Percentiles rank a stretch among this genome's conserved stretches.
phyloP scores from a whole-genome alignment of 1,284 basidiomycete species.

The Meira miltonrushii region DNA sequence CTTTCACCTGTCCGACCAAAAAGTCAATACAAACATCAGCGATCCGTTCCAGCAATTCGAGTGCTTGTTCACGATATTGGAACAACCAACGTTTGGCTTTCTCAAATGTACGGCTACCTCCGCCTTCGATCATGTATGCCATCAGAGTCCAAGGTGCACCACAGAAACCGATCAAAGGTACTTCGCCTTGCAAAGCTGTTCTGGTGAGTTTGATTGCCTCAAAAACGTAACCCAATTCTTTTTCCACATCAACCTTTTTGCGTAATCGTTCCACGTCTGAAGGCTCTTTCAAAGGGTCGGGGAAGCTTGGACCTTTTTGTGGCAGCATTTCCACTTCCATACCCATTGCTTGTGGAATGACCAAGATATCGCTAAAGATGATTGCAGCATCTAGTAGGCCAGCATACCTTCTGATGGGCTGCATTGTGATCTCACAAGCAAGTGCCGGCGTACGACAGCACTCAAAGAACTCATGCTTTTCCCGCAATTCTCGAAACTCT shows the following conservation, averaged over 20 bases:
- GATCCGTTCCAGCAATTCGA: slow-evolving; percentile 44
- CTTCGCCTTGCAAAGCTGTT: slow-evolving; percentile 44
- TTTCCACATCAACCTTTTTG: slow-evolving; percentile 49
- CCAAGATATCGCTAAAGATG: slow-evolving; percentile 52
- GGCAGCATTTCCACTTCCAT: slow-evolving; percentile 51
- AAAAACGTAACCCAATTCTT: slow-evolving; percentile 51
- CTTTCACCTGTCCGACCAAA: slow-evolving; percentile 48
- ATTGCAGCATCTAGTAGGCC: slow-evolving; percentile 50
- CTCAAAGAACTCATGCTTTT: slow-evolving; percentile 50
- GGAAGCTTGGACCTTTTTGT: slow-evolving; percentile 48
- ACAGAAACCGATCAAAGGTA: slow-evolving; percentile 52
- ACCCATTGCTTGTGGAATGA: slow-evolving; percentile 52
- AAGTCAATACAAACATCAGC: slow-evolving; percentile 48
- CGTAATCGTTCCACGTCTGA: slow-evolving; percentile 39
- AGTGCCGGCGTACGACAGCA: slow-evolving; percentile 49
- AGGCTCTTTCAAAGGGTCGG: slow-evolving; percentile 42
- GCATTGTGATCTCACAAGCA: slow-evolving; percentile 50
- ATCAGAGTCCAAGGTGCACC: slow-evolving; percentile 52
- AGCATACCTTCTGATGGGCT: slow-evolving; percentile 48
- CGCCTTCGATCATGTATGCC: slow-evolving; percentile 53
- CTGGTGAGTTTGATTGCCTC: slow-evolving; percentile 47
- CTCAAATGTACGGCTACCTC: slow-evolving; percentile 48
- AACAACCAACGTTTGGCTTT: slow-evolving; percentile 52
- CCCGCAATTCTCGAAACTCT: slow-evolving; percentile 50
- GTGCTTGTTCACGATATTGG: slow-evolving; percentile 47